These are phyloP conservation scores for Lodderomyces oxycetoniae DNA, from an alignment of 1,139 yeast genomes.

Conservation along the genomic window DNA sequence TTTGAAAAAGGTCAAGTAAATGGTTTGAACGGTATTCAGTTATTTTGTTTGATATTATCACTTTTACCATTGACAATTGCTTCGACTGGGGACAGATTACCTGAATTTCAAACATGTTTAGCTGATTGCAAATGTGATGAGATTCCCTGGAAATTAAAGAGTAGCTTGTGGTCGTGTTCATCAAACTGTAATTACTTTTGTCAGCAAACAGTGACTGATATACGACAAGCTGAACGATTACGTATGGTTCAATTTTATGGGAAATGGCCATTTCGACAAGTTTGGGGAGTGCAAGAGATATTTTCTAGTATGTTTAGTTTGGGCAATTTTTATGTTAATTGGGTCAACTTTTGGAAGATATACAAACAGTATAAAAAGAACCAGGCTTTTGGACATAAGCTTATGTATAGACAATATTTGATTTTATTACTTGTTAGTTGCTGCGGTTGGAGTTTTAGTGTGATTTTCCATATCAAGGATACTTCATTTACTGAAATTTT, in stretches of 20 bases:
- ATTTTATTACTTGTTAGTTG: conserved; percentile 26
- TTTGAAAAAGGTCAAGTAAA: too few species aligned
- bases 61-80: too few species aligned
- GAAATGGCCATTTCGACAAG: conserved; percentile 43
- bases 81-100: conserved; percentile 29
- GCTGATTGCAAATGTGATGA: conserved; percentile 13
- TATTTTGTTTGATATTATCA: too few species aligned
- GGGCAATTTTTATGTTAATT: conserved; percentile 36
- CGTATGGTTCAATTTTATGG: conserved; percentile 42
- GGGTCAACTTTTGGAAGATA: conserved; percentile 26
- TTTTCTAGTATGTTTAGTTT: conserved; percentile 35
- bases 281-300: conserved; percentile 38
- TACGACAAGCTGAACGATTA: conserved; percentile 17
- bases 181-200: conserved; percentile 43
- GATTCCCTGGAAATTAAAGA: conserved; percentile 4
- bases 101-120: conserved; percentile 25
- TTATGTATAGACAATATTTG: conserved; percentile 33
- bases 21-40: too few species aligned
- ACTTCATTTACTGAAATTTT: conserved; percentile 36
- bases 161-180: conserved; percentile 32
- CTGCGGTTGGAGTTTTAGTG: conserved; percentile 39
- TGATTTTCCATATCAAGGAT: conserved; percentile 40
- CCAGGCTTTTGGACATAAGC: conserved; percentile 10
- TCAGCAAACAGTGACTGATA: conserved; percentile 32
- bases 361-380: conserved; percentile 17